phyloP scores from a whole-genome alignment of 768 basidiomycete species.

The Tricholoma flavovirens region DNA sequence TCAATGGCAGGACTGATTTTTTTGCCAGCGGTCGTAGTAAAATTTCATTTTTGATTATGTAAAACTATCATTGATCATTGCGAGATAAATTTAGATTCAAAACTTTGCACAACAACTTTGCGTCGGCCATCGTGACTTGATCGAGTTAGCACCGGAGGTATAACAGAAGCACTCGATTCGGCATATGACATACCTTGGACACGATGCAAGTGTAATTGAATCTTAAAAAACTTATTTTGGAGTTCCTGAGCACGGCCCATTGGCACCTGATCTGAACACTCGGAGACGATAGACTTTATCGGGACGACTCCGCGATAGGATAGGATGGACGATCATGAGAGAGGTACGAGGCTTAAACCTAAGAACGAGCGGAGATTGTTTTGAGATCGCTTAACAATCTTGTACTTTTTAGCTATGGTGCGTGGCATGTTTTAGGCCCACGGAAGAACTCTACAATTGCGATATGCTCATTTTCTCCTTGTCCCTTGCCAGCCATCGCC shows the following conservation, averaged over 20 bases:
- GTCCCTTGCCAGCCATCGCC: background rate
- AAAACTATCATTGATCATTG: background rate
- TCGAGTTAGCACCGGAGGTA: background rate
- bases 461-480: background rate
- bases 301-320: background rate
- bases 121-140: conserved; percentile 1
- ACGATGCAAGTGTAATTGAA: background rate
- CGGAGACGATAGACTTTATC: background rate
- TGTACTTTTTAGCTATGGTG: background rate
- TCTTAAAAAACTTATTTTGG: conserved; percentile 1
- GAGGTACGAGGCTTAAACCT: background rate
- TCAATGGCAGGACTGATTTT: background rate
- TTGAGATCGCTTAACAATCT: background rate
- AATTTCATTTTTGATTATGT: background rate
- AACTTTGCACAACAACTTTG: conserved; percentile 7
- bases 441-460: background rate
- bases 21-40: too few relatives aligned
- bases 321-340: background rate
- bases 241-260: background rate
- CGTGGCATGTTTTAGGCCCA: background rate
- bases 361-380: background rate
- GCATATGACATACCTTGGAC: background rate
- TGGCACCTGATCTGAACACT: background rate
- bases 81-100: conserved; percentile 3
- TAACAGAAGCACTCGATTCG: background rate